phyloP scores from a whole-genome alignment of 2,329 filamentous ascomycete species.

The Paramyrothecium sp. region DNA sequence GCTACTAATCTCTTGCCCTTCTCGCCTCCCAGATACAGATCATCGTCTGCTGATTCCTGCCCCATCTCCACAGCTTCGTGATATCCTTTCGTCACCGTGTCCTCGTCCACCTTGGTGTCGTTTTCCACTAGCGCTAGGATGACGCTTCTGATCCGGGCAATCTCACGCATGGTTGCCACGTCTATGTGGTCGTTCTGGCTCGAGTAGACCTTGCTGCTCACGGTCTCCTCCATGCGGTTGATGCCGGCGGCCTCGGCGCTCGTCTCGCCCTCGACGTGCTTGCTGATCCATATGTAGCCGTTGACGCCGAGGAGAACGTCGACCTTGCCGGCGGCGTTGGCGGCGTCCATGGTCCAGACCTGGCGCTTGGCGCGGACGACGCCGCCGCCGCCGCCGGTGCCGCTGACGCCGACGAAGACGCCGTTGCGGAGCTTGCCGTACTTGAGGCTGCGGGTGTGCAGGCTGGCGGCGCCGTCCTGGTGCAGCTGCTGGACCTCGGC shows the following conservation, averaged over 20 bases:
- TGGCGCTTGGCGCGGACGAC: conserved; percentile 83
- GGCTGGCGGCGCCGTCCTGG: conserved; percentile 77
- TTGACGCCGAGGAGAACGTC: conserved; percentile 93
- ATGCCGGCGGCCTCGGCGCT: conserved; percentile 55
- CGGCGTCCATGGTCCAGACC: conserved; percentile 74
- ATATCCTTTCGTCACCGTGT: conserved; percentile 81
- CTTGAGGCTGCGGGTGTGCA: conserved; percentile 88
- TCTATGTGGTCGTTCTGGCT: conserved; percentile 90
- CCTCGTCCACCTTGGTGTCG: conserved; percentile 84
- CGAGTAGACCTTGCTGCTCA: conserved; percentile 84
- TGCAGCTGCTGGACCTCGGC: conserved; percentile 93
- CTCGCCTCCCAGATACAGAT: conserved; percentile 60
- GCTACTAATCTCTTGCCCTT: conserved; percentile 50
- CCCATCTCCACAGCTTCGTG: conserved; percentile 76
- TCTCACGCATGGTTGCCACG: conserved; percentile 78
- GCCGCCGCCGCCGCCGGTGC: conserved; percentile 80
- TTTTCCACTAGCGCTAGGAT: conserved; percentile 81
- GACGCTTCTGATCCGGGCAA: conserved; percentile 78
- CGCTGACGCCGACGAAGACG: conserved; percentile 78
- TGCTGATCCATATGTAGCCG: conserved; percentile 93
- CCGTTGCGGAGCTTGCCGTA: conserved; percentile 97
- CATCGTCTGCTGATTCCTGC: conserved; percentile 57
- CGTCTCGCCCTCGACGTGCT: conserved; percentile 67
- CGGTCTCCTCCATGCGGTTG: conserved; percentile 83
- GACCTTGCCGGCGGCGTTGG: conserved; percentile 61